phyloP scores from a whole-genome alignment of 2,329 filamentous ascomycete species.

The Cercospora sp. region DNA sequence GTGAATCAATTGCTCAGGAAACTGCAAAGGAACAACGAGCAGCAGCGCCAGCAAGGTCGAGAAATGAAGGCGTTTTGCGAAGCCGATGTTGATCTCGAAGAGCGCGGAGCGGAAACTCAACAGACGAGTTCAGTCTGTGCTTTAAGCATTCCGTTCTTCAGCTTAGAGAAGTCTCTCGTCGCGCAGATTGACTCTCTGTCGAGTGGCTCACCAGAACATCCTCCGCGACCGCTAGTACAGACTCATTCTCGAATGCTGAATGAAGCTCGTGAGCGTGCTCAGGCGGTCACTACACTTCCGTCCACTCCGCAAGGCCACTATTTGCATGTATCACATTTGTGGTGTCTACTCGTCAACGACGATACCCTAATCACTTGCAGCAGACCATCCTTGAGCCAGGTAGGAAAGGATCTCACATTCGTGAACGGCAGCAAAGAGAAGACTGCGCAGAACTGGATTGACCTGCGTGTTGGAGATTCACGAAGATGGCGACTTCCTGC shows the following conservation, averaged over 20 bases:
- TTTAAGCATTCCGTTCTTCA: conserved; percentile 19
- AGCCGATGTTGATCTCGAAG: conserved; percentile 17
- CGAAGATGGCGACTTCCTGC: conserved; percentile 13
- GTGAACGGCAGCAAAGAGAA: neutral
- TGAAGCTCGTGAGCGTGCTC: conserved; percentile 16
- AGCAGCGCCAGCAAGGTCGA: conserved; percentile 23
- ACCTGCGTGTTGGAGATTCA: conserved; percentile 6
- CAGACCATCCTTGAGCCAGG: conserved; percentile 6
- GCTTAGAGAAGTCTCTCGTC: conserved; percentile 9
- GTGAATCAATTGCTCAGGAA: conserved; percentile 17
- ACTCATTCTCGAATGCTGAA: conserved; percentile 13
- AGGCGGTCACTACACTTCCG: conserved; percentile 8
- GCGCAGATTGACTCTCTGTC: conserved; percentile 5
- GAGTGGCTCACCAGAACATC: conserved; percentile 12
- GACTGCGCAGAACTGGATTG: neutral
- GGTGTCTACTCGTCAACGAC: conserved; percentile 22
- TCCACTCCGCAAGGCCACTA: conserved; percentile 11
- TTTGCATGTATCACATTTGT: conserved; percentile 19
- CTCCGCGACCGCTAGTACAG: conserved; percentile 16
- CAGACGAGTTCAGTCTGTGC: conserved; percentile 17
- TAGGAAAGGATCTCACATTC: conserved; percentile 4
- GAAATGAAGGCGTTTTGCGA: conserved; percentile 22
- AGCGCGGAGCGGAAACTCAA: conserved; percentile 1
- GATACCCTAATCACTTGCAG: conserved; percentile 23
- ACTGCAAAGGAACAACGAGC: conserved; percentile 20